Percentiles rank a stretch among this genome's conserved stretches.
These are phyloP conservation scores for Colletotrichum falcatum DNA, from an alignment of 2,329 filamentous ascomycete genomes.

Conservation along the genomic window DNA sequence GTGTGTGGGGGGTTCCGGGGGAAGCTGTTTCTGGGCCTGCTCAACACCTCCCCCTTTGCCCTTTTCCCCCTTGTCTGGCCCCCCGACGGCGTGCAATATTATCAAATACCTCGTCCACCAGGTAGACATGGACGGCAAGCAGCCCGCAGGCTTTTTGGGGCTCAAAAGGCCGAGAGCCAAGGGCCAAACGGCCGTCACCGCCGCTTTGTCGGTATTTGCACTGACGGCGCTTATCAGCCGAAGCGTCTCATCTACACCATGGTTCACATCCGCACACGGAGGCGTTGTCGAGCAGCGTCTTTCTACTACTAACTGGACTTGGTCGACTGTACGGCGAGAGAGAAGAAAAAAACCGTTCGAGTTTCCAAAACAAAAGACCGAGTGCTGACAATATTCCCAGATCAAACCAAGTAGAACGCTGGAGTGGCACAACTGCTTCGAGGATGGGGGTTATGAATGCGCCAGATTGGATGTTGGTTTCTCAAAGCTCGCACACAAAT, in stretches of 20 bases:
- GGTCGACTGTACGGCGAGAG: constrained; percentile 35
- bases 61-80: background rate
- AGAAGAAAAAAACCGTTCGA: background rate
- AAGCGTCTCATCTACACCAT: constrained; percentile 2
- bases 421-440: constrained; percentile 49
- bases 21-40: background rate
- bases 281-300: background rate
- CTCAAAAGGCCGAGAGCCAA: background rate
- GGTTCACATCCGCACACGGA: background rate
- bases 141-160: background rate
- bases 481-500: background rate
- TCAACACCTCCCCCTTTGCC: background rate
- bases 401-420: constrained; percentile 47
- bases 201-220: constrained; percentile 20
- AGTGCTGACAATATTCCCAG: constrained; percentile 50
- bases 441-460: constrained; percentile 48
- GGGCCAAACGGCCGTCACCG: constrained; percentile 9
- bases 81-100: too few relatives aligned
- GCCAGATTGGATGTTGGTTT: constrained; percentile 50
- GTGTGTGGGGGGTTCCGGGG: background rate
- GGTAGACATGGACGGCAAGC: constrained; percentile 22
- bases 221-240: constrained; percentile 28
- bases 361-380: too few relatives aligned
- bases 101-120: background rate
- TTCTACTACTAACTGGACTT: constrained; percentile 19